Conservation (phyloP, 2,329 filamentous ascomycete species). For the Fusarium cicatricum region DNA sequence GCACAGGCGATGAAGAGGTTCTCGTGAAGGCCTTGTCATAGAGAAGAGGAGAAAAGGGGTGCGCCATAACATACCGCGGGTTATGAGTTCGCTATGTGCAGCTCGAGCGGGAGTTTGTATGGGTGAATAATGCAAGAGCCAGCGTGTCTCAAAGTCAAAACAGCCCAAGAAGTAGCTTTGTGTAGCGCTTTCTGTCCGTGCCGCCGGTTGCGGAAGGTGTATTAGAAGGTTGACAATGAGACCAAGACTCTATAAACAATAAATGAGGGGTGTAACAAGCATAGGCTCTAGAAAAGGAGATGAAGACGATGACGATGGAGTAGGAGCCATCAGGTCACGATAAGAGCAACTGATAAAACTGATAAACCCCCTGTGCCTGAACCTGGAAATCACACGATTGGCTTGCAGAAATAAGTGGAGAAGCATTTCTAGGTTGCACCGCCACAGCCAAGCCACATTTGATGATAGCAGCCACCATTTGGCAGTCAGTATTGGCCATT, state of each 20-base stretch:
- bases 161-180: constrained; percentile 15
- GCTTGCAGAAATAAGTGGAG: constrained; percentile 28
- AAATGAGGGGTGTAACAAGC: constrained; percentile 13
- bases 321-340: constrained; percentile 7
- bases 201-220: background rate
- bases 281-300: constrained; percentile 8
- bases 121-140: constrained; percentile 36
- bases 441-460: constrained; percentile 22
- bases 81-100: constrained; percentile 11
- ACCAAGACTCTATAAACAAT: background rate
- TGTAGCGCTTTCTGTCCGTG: constrained; percentile 12
- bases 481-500: too few species aligned
- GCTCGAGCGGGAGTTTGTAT: constrained; percentile 20
- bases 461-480: too few species aligned
- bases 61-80: constrained; percentile 28
- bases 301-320: constrained; percentile 17
- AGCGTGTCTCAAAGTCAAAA: constrained; percentile 39
- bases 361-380: constrained; percentile 17
- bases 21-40: too few species aligned
- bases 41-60: background rate
- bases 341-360: constrained; percentile 23
- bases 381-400: background rate
- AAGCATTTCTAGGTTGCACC: background rate
- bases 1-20: background rate
- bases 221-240: background rate